These are phyloP conservation scores for Trametes sp. DNA, from an alignment of 1,284 basidiomycete genomes.

Conservation along the genomic window DNA sequence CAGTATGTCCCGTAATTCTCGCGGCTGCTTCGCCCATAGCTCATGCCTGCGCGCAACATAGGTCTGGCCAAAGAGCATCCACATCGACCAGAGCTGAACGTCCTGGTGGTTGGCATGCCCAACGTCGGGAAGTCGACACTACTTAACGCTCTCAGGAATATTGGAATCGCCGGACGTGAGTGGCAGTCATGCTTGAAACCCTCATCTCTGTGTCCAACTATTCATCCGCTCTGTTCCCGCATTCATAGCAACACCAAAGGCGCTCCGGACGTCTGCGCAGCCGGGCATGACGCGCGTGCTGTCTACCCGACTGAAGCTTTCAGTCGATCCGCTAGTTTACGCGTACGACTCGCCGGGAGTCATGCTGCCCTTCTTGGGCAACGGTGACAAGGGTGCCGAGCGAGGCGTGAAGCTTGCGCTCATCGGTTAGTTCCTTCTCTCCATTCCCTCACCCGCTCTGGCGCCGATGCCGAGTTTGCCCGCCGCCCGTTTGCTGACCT, in stretches of 20 bases:
- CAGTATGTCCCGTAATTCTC: slow-evolving; percentile 58
- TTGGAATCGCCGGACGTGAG: slow-evolving; percentile 87
- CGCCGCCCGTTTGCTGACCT: slow-evolving; percentile 17
- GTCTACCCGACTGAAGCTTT: slow-evolving; percentile 85
- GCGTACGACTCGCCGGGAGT: slow-evolving; percentile 97
- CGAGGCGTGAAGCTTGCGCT: slow-evolving; percentile 92
- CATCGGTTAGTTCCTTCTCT: slow-evolving; percentile 66
- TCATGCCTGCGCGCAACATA: slow-evolving; percentile 40
- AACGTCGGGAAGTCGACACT: slow-evolving; percentile 98
- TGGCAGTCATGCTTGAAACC: not conserved
- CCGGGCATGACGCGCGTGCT: slow-evolving; percentile 89
- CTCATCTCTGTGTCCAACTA: not conserved
- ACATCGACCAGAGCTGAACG: slow-evolving; percentile 78
- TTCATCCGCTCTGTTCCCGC: slow-evolving; percentile 7
- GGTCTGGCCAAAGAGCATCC: slow-evolving; percentile 75
- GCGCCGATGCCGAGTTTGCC: slow-evolving; percentile 6
- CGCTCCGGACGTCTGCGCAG: slow-evolving; percentile 87
- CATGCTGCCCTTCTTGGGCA: slow-evolving; percentile 96
- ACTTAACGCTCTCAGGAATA: slow-evolving; percentile 89
- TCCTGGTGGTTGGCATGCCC: slow-evolving; percentile 96
- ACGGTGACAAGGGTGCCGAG: slow-evolving; percentile 85
- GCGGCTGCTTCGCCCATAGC: slow-evolving; percentile 1
- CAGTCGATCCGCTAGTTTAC: slow-evolving; percentile 84
- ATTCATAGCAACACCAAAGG: slow-evolving; percentile 73
- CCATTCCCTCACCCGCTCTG: slow-evolving; percentile 6